phyloP scores from a whole-genome alignment of 2,329 filamentous ascomycete species.

The Aspergillus uvarum region DNA sequence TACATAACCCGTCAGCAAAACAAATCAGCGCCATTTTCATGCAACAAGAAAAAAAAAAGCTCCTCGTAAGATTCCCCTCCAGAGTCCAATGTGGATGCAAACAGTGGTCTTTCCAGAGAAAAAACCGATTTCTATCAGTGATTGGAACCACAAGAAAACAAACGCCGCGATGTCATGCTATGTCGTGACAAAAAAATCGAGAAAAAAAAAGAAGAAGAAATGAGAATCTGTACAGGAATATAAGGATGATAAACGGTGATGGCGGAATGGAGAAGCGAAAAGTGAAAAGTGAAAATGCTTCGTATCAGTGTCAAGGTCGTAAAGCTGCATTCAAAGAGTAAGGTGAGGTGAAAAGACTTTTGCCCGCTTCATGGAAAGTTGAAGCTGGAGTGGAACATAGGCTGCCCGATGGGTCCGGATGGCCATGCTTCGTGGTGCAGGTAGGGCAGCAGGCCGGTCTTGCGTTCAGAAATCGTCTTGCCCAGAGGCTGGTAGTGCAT shows the following conservation, averaged over 20 bases:
- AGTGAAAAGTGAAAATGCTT: conserved; percentile 12
- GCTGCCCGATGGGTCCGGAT: conserved; percentile 33
- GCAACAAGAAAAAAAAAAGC: not conserved
- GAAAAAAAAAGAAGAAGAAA: conserved; percentile 7
- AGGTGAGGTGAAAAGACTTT: not conserved
- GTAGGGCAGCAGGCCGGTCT: conserved; percentile 66
- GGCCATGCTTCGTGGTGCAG: conserved; percentile 46
- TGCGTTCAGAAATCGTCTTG: conserved; percentile 64
- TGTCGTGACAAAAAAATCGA: conserved; percentile 15
- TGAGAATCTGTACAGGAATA: conserved; percentile 19
- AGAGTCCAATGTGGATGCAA: not conserved
- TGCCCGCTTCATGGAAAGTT: conserved; percentile 27
- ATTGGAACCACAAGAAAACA: not conserved
- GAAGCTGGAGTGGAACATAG: conserved; percentile 31
- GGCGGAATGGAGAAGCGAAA: conserved; percentile 1
- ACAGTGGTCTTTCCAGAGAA: not conserved
- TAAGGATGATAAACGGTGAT: conserved; percentile 1
- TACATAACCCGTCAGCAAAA: not conserved
- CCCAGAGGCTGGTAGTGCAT: conserved; percentile 83
- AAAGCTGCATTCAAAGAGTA: conserved; percentile 8
- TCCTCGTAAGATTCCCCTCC: not conserved
- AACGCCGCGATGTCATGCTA: conserved; percentile 25
- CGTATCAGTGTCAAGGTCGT: conserved; percentile 29
- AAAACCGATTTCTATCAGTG: not conserved
- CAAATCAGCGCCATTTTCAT: not conserved